Percentiles rank a stretch among this genome's conserved stretches.
phyloP scores from a whole-genome alignment of 1,139 yeast genomes.

The Kodamaea suecica region DNA sequence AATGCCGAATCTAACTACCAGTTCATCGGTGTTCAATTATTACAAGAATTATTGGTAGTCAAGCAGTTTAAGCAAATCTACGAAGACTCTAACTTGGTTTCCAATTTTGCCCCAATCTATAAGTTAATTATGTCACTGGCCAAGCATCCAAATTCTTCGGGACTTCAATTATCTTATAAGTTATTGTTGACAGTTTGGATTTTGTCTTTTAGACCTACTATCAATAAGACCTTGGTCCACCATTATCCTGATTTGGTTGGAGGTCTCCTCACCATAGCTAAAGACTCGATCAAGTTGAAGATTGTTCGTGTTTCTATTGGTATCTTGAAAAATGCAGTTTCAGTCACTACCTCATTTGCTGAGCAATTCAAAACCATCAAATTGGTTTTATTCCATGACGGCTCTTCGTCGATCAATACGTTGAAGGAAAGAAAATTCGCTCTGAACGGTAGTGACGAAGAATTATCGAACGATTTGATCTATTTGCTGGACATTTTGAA shows the following conservation, averaged over 20 bases:
- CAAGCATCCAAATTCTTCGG: conserved; percentile 48
- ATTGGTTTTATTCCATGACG: conserved; percentile 72
- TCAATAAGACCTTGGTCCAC: conserved; percentile 54
- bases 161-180: conserved; percentile 82
- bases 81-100: conserved; percentile 49
- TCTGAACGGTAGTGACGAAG: conserved; percentile 67
- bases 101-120: conserved; percentile 54
- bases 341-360: conserved; percentile 25
- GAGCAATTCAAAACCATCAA: conserved; percentile 56
- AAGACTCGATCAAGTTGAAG: conserved; percentile 87
- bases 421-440: conserved; percentile 88
- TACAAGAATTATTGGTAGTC: conserved; percentile 57
- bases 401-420: conserved; percentile 63
- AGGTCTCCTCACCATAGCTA: conserved; percentile 46
- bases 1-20: conserved; percentile 52
- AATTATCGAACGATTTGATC: conserved; percentile 70
- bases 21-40: conserved; percentile 64
- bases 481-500: conserved; percentile 57
- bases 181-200: conserved; percentile 80
- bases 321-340: conserved; percentile 59
- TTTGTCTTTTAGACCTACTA: conserved; percentile 63
- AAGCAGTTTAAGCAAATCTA: conserved; percentile 58
- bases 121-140: conserved; percentile 33
- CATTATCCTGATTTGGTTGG: conserved; percentile 61
- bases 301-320: conserved; percentile 80